Evolutionary conservation across 345 rosid genomes (phyloP), one percentile per base, ranked within the genome.

Genomic region (Dimocarpus longan): DNA sequence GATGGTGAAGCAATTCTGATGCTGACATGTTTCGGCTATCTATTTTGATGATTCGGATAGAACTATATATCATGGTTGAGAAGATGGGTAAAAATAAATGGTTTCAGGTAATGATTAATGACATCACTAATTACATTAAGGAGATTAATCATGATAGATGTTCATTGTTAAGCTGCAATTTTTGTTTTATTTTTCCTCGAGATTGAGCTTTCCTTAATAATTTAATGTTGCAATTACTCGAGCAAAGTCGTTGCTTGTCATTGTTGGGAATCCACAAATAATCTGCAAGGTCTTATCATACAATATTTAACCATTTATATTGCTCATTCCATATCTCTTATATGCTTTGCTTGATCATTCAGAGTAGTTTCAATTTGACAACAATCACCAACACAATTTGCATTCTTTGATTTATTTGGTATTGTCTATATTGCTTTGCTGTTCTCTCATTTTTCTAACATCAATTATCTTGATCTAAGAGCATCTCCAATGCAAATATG

Each of bases 211-310:
- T 32, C 37, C 37, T 32, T 32, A 32, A 32, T 2, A 32, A 32
- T 1, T 90, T 66, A 90, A 88, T 26, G 93, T 90, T 8, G 91
- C 90, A 0, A 80, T 90, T 39, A 90, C 91, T 48, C 86, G 93
- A 1, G 91, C 91, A 8, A 84, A 48, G 69, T 84, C 91, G 12
- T 73, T 90, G 82, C 91, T 90, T 24, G 66, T 90, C 76, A 75
- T 88, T 52, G 70, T 90, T 0, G 91, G 91, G 64, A 90, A 90
- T 74, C 91, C 91, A 8, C 93, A 90, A 75, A 86, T 88, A 46
- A 76, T 90, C 50, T 78, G 85, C 28, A 80, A 87, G 91, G 93
- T 90, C 86, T 21, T 68, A 24, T 10, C 68, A n/a, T 39, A 18
- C 9, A 42, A n/a, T 44, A 28, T n/a, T 76, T 42, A 22, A 2